These are phyloP conservation scores for Diplocarpon mali DNA, from an alignment of 2,329 filamentous ascomycete species.

Conservation along the genomic window DNA sequence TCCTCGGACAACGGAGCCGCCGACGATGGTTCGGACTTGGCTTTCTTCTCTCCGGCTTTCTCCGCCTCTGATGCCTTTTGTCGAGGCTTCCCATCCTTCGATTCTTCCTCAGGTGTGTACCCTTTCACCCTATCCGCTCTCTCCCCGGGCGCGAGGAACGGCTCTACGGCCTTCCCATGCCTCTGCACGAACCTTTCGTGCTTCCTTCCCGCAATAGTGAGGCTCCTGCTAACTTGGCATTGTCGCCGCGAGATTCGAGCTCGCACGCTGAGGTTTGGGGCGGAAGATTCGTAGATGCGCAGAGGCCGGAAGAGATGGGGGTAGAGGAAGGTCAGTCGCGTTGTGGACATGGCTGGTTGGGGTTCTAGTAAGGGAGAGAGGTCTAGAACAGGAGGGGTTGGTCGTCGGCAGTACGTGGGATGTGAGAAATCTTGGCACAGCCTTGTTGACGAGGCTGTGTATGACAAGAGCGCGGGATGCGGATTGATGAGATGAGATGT, in stretches of 20 bases:
- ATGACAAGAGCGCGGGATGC: neutral
- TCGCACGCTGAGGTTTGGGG: constrained; percentile 28
- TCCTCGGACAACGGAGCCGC: constrained; percentile 21
- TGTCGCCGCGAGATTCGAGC: constrained; percentile 15
- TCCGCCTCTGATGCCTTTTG: neutral
- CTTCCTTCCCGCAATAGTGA: constrained; percentile 30
- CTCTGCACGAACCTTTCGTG: constrained; percentile 39
- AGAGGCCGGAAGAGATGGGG: constrained; percentile 52
- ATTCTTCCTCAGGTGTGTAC: constrained; percentile 7
- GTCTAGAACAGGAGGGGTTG: neutral
- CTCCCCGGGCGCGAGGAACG: constrained; percentile 29
- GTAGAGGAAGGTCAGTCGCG: constrained; percentile 56
- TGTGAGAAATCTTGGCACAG: neutral
- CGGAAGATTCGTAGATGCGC: constrained; percentile 34
- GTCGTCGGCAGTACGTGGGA: neutral
- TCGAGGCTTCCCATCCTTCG: constrained; percentile 2
- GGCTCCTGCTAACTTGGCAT: constrained; percentile 15
- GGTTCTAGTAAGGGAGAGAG: constrained; percentile 1
- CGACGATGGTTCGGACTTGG: constrained; percentile 10
- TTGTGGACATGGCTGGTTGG: constrained; percentile 41
- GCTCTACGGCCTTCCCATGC: constrained; percentile 52
- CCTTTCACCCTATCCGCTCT: constrained; percentile 15
- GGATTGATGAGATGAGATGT: neutral
- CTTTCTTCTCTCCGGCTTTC: neutral
- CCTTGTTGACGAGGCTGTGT: neutral